Conservation (phyloP, 2,329 filamentous ascomycete species). For the Pyrenochaeta sp. region DNA sequence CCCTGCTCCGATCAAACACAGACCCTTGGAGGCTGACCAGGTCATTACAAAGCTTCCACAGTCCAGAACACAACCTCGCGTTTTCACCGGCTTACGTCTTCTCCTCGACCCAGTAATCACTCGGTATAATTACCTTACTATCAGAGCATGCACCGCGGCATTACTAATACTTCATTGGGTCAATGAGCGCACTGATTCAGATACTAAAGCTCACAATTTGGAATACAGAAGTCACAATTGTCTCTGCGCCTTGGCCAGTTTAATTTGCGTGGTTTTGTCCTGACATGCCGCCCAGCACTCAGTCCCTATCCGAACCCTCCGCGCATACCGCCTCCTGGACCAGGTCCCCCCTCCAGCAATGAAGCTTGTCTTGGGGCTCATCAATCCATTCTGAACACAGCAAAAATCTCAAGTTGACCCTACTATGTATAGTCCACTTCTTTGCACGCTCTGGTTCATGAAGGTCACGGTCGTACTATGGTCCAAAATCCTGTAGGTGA, state of each 20-base stretch:
- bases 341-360: too few species aligned
- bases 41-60: not conserved
- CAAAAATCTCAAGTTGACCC: too few species aligned
- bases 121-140: too few species aligned
- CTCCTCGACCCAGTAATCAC: not conserved
- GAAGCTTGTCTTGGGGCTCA: too few species aligned
- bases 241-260: not conserved
- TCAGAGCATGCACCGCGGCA: not conserved
- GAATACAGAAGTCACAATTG: not conserved
- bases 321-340: not conserved
- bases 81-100: not conserved
- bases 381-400: too few species aligned
- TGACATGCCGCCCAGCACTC: not conserved
- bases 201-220: not conserved
- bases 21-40: not conserved
- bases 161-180: not conserved
- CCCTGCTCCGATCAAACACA: slow-evolving; percentile 10
- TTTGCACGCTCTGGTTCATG: too few species aligned
- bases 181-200: not conserved
- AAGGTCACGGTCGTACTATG: too few species aligned
- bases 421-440: too few species aligned
- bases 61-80: not conserved
- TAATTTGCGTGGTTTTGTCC: not conserved
- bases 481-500: too few species aligned
- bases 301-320: not conserved